These are phyloP conservation scores for Eudorina sp. DNA, from an alignment of 139 green algal genomes.

Conservation along the genomic window DNA sequence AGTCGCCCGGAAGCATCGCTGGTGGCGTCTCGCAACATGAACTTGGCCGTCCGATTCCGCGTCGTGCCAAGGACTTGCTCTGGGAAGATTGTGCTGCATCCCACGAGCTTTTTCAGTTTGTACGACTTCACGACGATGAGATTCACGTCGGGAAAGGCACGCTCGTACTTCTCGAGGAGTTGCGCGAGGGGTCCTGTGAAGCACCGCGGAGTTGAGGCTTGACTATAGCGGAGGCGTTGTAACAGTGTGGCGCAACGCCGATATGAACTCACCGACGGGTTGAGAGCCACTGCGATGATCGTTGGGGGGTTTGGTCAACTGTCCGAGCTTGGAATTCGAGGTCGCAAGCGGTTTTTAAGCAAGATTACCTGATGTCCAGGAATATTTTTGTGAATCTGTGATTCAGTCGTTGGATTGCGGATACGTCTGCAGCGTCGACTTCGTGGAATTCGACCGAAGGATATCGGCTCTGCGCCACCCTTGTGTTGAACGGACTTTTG, in stretches of 20 bases:
- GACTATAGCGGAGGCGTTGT: too few relatives aligned
- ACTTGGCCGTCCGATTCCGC: neutral
- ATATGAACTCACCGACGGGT: constrained; percentile 24
- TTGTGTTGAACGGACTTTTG: constrained; percentile 15
- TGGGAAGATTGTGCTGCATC: constrained; percentile 21
- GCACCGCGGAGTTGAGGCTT: too few relatives aligned
- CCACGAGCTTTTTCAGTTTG: constrained; percentile 35
- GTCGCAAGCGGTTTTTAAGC: neutral
- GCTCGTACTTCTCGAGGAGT: constrained; percentile 45
- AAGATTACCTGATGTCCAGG: constrained; percentile 37
- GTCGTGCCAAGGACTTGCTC: constrained; percentile 32
- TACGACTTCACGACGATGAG: constrained; percentile 34
- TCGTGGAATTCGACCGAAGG: neutral
- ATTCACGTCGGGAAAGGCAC: constrained; percentile 4
- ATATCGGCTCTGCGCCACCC: neutral
- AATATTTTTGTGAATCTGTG: constrained; percentile 22
- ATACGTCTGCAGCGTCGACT: constrained; percentile 7
- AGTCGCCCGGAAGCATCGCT: too few relatives aligned
- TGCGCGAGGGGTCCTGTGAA: constrained; percentile 10
- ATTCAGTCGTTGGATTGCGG: neutral
- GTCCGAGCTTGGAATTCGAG: too few relatives aligned
- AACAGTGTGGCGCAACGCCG: too few relatives aligned
- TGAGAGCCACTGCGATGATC: constrained; percentile 27
- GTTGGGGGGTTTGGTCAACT: too few relatives aligned
- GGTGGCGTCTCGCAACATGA: neutral